phyloP scores from a whole-genome alignment of 1,284 basidiomycete genomes.

The Taiwanofungus camphoratus region DNA sequence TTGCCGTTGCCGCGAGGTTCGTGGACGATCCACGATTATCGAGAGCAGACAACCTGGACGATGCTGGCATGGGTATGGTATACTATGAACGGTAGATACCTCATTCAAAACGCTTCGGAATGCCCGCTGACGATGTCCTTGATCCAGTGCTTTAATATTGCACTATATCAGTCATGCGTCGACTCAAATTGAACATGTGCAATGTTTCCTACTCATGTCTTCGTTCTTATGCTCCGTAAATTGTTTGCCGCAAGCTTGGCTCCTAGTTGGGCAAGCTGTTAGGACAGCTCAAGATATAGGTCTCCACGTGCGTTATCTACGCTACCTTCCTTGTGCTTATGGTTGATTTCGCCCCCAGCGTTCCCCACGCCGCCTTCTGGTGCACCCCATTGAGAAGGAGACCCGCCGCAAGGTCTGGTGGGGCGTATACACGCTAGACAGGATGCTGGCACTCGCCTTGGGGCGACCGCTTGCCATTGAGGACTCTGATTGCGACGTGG shows the following conservation, averaged over 20 bases:
- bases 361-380: conserved; percentile 66
- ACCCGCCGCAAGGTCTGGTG: conserved; percentile 87
- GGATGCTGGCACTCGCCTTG: conserved; percentile 83
- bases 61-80: conserved; percentile 80
- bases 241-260: conserved; percentile 87
- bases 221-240: conserved; percentile 88
- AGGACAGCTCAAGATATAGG: conserved; percentile 85
- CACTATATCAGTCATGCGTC: conserved; percentile 84
- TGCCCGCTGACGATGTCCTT: conserved; percentile 18
- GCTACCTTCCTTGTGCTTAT: conserved; percentile 6
- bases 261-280: conserved; percentile 82
- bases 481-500: conserved; percentile 77
- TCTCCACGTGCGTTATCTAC: conserved; percentile 63
- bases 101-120: conserved; percentile 7
- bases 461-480: conserved; percentile 78
- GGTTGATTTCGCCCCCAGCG: conserved; percentile 44
- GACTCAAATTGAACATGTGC: conserved; percentile 80
- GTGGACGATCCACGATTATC: conserved; percentile 67
- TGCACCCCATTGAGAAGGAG: conserved; percentile 77
- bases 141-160: conserved; percentile 69
- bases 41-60: conserved; percentile 53
- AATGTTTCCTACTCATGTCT: conserved; percentile 81
- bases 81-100: conserved; percentile 70
- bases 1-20: conserved; percentile 75
- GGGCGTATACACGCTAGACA: conserved; percentile 83